These are phyloP conservation scores for Leishmania tropica DNA, from an alignment of 208 protist genomes.

Conservation along the genomic window DNA sequence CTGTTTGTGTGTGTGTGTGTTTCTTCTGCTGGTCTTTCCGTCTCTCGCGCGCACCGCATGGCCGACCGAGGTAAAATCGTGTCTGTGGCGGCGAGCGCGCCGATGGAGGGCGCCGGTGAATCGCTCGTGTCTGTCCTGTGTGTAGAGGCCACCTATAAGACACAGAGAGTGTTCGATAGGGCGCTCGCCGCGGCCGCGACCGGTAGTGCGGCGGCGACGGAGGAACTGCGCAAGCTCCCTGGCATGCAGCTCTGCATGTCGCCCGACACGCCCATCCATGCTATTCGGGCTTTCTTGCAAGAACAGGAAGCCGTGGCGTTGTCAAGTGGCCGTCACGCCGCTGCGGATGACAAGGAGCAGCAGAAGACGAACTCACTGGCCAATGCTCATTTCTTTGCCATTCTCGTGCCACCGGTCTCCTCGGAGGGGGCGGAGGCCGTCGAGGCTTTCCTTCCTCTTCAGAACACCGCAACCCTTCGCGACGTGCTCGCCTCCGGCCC, in stretches of 20 bases:
- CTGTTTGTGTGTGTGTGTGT: background rate
- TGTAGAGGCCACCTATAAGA: constrained; percentile 15
- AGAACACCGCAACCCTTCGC: constrained; percentile 13
- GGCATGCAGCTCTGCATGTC: constrained; percentile 22
- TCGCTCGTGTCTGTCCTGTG: constrained; percentile 20
- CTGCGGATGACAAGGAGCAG: background rate
- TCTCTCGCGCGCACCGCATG: background rate
- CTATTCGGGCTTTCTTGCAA: constrained; percentile 18
- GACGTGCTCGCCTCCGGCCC: constrained; percentile 12
- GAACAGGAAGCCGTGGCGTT: constrained; percentile 10
- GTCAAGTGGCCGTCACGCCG: background rate
- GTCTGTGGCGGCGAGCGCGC: constrained; percentile 21
- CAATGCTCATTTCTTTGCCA: constrained; percentile 25
- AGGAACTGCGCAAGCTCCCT: constrained; percentile 14
- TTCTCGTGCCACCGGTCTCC: constrained; percentile 8
- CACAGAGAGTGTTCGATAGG: constrained; percentile 17
- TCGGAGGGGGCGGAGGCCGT: background rate
- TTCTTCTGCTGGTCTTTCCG: background rate
- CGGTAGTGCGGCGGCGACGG: constrained; percentile 3
- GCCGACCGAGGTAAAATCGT: constrained; percentile 15
- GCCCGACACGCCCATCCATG: constrained; percentile 25
- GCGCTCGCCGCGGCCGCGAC: background rate
- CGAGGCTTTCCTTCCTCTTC: constrained; percentile 19
- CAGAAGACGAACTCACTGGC: constrained; percentile 2
- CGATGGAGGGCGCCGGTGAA: background rate